These are phyloP conservation scores for Canavalia ensiformis DNA, from an alignment of 306 rosid genomes.

Conservation along the genomic window DNA sequence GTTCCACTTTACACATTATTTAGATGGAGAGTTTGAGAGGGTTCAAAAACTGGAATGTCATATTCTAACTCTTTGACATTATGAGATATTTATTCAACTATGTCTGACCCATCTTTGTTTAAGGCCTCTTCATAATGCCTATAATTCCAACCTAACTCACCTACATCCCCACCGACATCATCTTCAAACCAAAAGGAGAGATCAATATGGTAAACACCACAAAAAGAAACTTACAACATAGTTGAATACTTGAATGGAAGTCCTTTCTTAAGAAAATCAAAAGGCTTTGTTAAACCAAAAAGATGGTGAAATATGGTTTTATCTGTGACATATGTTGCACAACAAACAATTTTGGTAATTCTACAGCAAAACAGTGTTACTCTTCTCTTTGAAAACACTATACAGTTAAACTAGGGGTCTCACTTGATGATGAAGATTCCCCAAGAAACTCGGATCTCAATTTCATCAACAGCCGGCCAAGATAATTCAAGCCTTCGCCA, in stretches of 20 bases:
- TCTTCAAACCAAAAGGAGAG: background rate
- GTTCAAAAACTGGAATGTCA: constrained; percentile 7
- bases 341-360: constrained; percentile 13
- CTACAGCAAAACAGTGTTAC: constrained; percentile 16
- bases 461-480: constrained; percentile 88
- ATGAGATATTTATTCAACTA: background rate
- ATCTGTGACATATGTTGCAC: constrained; percentile 3
- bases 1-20: background rate
- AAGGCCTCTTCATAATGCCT: background rate
- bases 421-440: constrained; percentile 56
- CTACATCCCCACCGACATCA: background rate
- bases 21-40: constrained; percentile 19
- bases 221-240: background rate
- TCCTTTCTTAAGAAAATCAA: background rate
- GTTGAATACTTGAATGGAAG: constrained; percentile 3
- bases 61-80: background rate
- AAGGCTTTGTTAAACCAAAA: background rate
- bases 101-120: background rate
- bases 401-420: constrained; percentile 48
- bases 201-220: background rate
- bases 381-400: constrained; percentile 31
- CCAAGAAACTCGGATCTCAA: constrained; percentile 88
- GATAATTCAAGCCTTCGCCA: constrained; percentile 92
- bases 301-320: constrained; percentile 5
- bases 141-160: background rate